Conservation (phyloP, 495 filamentous ascomycete genomes). For the Pseudoneurospora amorphoporcata region DNA sequence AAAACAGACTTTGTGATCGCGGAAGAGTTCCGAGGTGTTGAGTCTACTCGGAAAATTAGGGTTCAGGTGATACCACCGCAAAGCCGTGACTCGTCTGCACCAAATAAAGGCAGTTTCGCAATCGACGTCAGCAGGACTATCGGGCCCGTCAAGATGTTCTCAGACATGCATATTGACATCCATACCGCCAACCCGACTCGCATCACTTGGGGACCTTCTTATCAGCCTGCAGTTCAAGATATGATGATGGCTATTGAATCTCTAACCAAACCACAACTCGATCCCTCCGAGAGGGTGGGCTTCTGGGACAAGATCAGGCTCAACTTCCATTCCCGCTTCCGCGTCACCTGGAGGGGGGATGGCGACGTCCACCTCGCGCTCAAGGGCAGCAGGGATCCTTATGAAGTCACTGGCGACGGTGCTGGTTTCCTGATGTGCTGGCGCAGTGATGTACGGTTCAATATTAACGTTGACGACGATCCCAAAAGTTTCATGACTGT, state of each 20-base stretch:
- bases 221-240: constrained; percentile 96
- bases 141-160: constrained; percentile 92
- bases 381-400: constrained; percentile 90
- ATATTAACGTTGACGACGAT: constrained; percentile 69
- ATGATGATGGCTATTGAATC: constrained; percentile 99
- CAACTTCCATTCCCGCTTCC: constrained; percentile 86
- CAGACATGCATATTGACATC: constrained; percentile 81
- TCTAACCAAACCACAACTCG: constrained; percentile 89
- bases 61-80: constrained; percentile 76
- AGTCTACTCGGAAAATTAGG: constrained; percentile 67
- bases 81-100: constrained; percentile 22
- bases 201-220: constrained; percentile 94
- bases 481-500: constrained; percentile 91
- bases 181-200: constrained; percentile 84
- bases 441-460: constrained; percentile 84
- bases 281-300: constrained; percentile 84
- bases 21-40: constrained; percentile 73
- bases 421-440: constrained; percentile 97
- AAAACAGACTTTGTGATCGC: constrained; percentile 93
- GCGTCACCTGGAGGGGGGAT: constrained; percentile 83
- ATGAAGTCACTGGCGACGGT: constrained; percentile 82
- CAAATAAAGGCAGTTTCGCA: constrained; percentile 52
- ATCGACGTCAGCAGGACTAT: constrained; percentile 87
- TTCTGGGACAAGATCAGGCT: constrained; percentile 99
- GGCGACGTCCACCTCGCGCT: constrained; percentile 92